phyloP scores from a whole-genome alignment of 2,329 filamentous ascomycete species.

The Xylariaceae sp. region DNA sequence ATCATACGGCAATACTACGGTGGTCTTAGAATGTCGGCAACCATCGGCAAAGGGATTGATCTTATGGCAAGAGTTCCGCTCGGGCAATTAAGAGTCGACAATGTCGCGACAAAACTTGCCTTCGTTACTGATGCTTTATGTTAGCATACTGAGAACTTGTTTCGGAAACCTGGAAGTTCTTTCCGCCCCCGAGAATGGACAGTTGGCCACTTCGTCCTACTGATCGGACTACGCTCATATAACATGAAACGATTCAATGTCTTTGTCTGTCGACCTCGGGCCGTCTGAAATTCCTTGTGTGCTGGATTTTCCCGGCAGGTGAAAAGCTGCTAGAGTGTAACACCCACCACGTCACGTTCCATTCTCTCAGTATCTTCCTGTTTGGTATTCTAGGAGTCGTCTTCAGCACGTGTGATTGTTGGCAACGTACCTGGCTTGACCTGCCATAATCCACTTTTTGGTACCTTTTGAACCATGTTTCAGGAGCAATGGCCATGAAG shows the following conservation, averaged over 20 bases:
- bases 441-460: no score
- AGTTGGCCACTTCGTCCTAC: constrained; percentile 18
- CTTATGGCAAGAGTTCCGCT: constrained; percentile 19
- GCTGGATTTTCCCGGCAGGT: not conserved
- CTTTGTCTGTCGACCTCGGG: constrained; percentile 1
- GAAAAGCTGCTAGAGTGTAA: no score
- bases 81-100: not conserved
- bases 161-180: constrained; percentile 29
- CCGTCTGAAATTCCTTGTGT: constrained; percentile 2
- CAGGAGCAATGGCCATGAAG: no score
- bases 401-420: no score
- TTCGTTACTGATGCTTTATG: not conserved
- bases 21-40: constrained; percentile 14
- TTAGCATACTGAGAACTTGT: constrained; percentile 14
- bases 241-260: constrained; percentile 22
- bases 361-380: not conserved
- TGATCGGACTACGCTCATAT: no score
- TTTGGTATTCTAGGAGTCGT: no score
- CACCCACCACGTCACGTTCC: not conserved
- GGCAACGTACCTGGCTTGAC: no score
- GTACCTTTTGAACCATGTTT: no score
- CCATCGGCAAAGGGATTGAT: constrained; percentile 17
- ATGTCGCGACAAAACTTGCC: not conserved
- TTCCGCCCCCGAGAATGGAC: constrained; percentile 30
- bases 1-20: constrained; percentile 18